Evolutionary conservation across 1,284 basidiomycete species (phyloP).

Genomic region (Wolfiporia cocos): DNA sequence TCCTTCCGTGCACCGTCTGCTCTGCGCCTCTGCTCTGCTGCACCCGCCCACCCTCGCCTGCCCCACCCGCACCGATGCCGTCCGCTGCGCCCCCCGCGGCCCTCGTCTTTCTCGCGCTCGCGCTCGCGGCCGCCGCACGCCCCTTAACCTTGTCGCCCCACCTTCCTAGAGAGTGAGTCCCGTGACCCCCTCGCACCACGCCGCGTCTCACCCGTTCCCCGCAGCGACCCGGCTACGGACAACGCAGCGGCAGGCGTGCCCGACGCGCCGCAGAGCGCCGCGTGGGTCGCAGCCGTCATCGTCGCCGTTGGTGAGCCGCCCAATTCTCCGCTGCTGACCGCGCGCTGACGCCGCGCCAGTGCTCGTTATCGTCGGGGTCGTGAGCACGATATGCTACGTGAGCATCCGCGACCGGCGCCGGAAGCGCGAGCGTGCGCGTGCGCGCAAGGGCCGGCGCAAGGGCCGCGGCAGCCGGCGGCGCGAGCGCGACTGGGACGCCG

Average conservation of each 20-base stretch:
- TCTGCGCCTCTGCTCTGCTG: not conserved
- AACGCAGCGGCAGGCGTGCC: not conserved
- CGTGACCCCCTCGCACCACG: not conserved
- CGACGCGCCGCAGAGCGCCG: conserved; percentile 1
- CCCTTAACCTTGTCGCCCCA: too few relatives aligned
- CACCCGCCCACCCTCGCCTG: conserved; percentile 1
- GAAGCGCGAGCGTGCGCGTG: conserved; percentile 1
- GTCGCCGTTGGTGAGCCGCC: conserved; percentile 5
- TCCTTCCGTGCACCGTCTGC: too few relatives aligned
- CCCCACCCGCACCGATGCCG: not conserved
- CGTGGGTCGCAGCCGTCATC: conserved; percentile 7
- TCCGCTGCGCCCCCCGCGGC: not conserved
- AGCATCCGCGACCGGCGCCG: conserved; percentile 5
- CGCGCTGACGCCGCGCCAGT: not conserved
- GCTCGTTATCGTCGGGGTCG: conserved; percentile 4
- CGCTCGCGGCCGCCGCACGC: not conserved
- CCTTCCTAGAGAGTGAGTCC: conserved; percentile 7
- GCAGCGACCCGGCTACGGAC: not conserved
- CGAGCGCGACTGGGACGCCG: too few relatives aligned
- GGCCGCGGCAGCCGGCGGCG: too few relatives aligned
- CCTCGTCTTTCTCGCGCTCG: not conserved
- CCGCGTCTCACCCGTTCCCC: not conserved
- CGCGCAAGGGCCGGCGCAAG: not conserved
- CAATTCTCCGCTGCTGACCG: not conserved
- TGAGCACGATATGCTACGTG: conserved; percentile 4